A percentile compares a stretch with the other conserved stretches of the same genome.
These are phyloP conservation scores for Thielaviopsis euricoi DNA, from an alignment of 2,329 filamentous ascomycete genomes.

Conservation along the genomic window DNA sequence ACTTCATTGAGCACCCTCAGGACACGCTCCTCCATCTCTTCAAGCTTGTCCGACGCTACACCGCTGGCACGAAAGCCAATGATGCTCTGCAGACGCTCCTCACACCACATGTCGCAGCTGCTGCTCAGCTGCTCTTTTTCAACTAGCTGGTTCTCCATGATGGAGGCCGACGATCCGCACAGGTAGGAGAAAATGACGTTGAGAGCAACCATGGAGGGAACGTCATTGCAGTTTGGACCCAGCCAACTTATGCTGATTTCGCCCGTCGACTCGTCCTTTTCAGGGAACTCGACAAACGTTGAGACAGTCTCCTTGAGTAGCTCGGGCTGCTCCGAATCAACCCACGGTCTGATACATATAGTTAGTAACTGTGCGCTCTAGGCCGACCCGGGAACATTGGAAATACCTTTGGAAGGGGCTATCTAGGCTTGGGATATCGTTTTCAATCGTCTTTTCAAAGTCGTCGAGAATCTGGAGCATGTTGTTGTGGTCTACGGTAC, in stretches of 20 bases:
- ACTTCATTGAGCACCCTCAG: conserved; percentile 72
- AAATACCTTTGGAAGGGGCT: conserved; percentile 53
- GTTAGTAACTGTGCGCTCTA: neutral
- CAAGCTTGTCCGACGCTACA: conserved; percentile 73
- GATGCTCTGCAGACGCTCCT: conserved; percentile 63
- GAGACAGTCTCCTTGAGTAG: conserved; percentile 54
- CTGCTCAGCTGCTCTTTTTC: conserved; percentile 87
- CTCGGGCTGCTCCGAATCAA: conserved; percentile 68
- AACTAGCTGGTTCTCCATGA: conserved; percentile 82
- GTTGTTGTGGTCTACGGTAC: conserved; percentile 70
- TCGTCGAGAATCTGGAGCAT: conserved; percentile 67
- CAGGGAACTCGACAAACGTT: conserved; percentile 76
- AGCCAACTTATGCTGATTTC: conserved; percentile 78
- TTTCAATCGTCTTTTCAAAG: conserved; percentile 76
- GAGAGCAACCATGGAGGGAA: conserved; percentile 51
- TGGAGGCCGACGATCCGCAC: conserved; percentile 79
- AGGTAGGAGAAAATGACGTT: conserved; percentile 73
- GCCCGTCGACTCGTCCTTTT: conserved; percentile 87
- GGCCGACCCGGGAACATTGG: neutral
- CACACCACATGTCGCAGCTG: conserved; percentile 63
- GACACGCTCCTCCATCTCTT: conserved; percentile 68
- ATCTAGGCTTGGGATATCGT: conserved; percentile 60
- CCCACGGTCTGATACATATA: conserved; percentile 50
- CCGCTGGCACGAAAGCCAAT: conserved; percentile 77
- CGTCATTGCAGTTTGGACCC: conserved; percentile 64